Base-by-base conservation (phyloP, 805 yeast species). In the Jamesozyma piceae region DNA sequence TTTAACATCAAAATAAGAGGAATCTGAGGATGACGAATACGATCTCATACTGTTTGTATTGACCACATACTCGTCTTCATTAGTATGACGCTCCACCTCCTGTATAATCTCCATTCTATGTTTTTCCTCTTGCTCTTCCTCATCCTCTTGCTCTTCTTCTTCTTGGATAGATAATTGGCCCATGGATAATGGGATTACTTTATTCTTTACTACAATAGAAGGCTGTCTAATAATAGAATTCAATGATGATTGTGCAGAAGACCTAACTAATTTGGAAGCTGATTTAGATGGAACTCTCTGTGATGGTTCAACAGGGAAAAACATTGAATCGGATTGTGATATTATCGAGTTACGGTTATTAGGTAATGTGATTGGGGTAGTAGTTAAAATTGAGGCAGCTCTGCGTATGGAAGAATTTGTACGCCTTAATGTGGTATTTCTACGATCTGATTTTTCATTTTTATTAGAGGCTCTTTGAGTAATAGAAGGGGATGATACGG, bases 371-470 rank as follows among this genome's bases (percentile, higher is more conserved):
- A 39, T 41, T 5, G 49, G 46, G 4, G 55, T 43, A 2, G 58
- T 43, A 10, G 56, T 57, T 26, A 62, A 50, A 2, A 52, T 55
- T 1, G 67, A 63, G 4, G 65, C 65, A 10, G 67, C 67, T 43
- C 67, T 53, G 45, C 58, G 60, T 18, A 63, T 62, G 5, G 65
- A 60, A 0, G 67, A 63, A 6, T 60, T 58, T 0, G 66, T 60
- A 28, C 67, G 54, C 46, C 64, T 54, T 35, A 63, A 43, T 17
- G 63, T 52, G 2, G 39, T 35, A 3, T 17, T 5, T 18, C 38
- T 17, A 28, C 29, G 20, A 27, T 20, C 1, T 10, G 20, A 8
- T 28, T 31, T 34, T 29, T 26, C 9, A 26, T 5, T 33, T 26
- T 31, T 26, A 11, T 29, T 29, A 9, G n/a, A 8, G 8, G 21